A percentile compares a stretch with the other conserved stretches of the same genome.
phyloP scores from a whole-genome alignment of 2,329 filamentous ascomycete species.

The Colletotrichum lupini region DNA sequence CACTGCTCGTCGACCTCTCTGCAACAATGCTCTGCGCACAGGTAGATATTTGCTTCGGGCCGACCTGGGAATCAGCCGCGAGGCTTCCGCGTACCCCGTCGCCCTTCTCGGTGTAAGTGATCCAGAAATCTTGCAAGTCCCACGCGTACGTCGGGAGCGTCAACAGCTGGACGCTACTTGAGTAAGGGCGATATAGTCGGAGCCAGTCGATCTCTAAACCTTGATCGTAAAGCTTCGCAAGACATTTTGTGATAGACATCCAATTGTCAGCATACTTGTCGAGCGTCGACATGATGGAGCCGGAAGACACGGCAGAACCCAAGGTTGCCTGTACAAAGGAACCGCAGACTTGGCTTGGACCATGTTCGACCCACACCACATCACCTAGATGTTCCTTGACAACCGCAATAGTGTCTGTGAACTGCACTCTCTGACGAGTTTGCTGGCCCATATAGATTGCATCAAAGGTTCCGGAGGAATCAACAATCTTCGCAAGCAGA shows the following conservation, averaged over 20 bases:
- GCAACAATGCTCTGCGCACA: background rate
- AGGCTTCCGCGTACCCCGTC: too few species aligned
- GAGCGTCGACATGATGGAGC: constrained; percentile 5
- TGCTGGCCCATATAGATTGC: background rate
- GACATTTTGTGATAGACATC: background rate
- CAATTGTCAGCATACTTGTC: background rate
- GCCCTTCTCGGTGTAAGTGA: constrained; percentile 5
- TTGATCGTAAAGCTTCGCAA: background rate
- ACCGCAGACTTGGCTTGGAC: constrained; percentile 73
- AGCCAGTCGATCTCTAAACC: constrained; percentile 9
- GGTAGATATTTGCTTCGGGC: background rate
- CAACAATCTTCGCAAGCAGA: background rate
- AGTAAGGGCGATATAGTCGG: background rate
- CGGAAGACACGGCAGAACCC: background rate
- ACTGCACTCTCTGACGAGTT: background rate
- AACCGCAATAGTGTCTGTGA: constrained; percentile 56
- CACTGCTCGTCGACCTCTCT: background rate
- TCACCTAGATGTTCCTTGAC: constrained; percentile 49
- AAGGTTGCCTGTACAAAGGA: constrained; percentile 59
- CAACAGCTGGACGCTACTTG: background rate
- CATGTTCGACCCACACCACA: constrained; percentile 74
- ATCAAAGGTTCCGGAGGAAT: background rate
- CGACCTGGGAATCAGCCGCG: background rate
- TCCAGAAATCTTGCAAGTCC: constrained; percentile 24
- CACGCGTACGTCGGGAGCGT: constrained; percentile 12